Percentiles rank a stretch among this genome's conserved stretches.
These are phyloP conservation scores for Monosporascus sp. DNA, from an alignment of 2,329 filamentous ascomycete genomes.

Conservation along the genomic window DNA sequence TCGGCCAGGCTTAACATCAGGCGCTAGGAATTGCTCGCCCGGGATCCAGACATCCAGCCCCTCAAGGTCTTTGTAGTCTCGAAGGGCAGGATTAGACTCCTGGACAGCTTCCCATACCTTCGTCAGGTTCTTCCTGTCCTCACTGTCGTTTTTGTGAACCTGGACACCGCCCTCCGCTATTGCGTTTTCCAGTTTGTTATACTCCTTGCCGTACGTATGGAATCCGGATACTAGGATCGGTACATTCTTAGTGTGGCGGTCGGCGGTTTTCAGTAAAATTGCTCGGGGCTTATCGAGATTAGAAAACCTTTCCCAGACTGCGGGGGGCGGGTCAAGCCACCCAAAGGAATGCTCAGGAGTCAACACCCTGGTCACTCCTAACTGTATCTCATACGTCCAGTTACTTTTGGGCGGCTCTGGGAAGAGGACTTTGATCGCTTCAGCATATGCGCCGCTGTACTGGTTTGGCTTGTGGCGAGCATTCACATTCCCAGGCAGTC, in stretches of 20 bases:
- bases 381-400: constrained; percentile 3
- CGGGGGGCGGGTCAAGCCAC: constrained; percentile 7
- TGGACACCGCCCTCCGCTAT: neutral
- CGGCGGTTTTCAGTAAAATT: neutral
- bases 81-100: neutral
- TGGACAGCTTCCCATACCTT: neutral
- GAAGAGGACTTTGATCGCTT: constrained; percentile 12
- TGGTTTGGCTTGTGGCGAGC: constrained; percentile 12
- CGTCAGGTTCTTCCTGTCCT: constrained; percentile 2
- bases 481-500: constrained; percentile 5
- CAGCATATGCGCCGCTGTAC: constrained; percentile 12
- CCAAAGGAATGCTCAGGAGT: constrained; percentile 6
- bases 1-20: neutral
- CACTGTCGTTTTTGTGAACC: neutral
- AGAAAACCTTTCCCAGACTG: constrained; percentile 4
- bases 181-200: neutral
- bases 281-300: neutral
- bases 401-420: neutral
- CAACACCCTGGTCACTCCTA: neutral
- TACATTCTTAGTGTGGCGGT: constrained; percentile 1
- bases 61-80: neutral
- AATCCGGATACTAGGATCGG: constrained; percentile 9
- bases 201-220: neutral
- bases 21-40: constrained; percentile 9
- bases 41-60: constrained; percentile 18